Evolutionary conservation across 331 rosid genomes (phyloP), one percentile per base, ranked within the genome.

Genomic region (Rosa hybrid): DNA sequence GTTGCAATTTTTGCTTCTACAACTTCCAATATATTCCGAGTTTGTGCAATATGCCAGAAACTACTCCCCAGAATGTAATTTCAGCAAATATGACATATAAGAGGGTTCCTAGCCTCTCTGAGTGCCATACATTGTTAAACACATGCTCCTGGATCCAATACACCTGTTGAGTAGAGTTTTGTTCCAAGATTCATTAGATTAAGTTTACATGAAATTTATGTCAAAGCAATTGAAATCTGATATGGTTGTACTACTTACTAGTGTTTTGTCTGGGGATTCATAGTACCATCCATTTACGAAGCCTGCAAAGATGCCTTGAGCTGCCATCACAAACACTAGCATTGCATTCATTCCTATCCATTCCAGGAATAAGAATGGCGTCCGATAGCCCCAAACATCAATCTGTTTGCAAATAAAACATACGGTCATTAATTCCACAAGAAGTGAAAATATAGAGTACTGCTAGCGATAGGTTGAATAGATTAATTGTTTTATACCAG

Each of bases 271-370:
- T 80, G 89, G 85, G 69, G 81, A 48, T 77, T 82, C 78, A 80
- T 92, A 92, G 77, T 81, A 94, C 98, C 97, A 92, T 30, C 96
- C 98, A 76, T 94, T 94, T 42, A 92, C 84, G 76, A 94, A 94
- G 56, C 94, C 97, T 34, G 94, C 97, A 10, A 94, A 91, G 72
- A 94, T 94, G 12, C 97, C 97, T 39, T 94, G 83, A 17, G 97
- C 97, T 25, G 97, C 97, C 95, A 94, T 77, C 82, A 92, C 97
- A 86, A 85, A 94, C 78, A 94, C 97, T 25, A 92, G 90, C 98
- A 92, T 92, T 20, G 97, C 97, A 72, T 94, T 94, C 97, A 91
- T 91, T 81, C 98, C 98, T 25, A 94, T 94, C 98, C 97, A 92
- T 72, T 94, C 97, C 70, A 94, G 83, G 86, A 91, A 90, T 60